Evolutionary conservation across 2,329 filamentous ascomycete genomes (phyloP), one percentile per base, ranked within the genome.

Genomic region (Tolypocladium endophyticum): DNA sequence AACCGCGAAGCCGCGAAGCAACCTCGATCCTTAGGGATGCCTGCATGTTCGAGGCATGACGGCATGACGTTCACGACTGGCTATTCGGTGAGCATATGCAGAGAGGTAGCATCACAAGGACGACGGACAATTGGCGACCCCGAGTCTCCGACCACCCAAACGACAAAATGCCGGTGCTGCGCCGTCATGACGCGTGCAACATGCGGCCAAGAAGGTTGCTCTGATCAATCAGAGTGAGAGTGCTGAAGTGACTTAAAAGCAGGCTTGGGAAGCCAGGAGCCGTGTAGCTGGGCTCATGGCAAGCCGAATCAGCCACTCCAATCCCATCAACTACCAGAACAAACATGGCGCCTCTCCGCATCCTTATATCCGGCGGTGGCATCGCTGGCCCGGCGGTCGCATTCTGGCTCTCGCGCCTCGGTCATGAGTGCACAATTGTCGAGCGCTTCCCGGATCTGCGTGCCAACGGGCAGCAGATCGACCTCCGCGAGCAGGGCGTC

Each of bases 301-400:
- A 4, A 20, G 25, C 20, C 25, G 16, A 30, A 30, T 2, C 5
- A 12, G 4, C 16, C 47, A 30, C 14, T 2, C 2, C 47, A 30
- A 12, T 25, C 3, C 4, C 7, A 30, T 50, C 47, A 30, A 6
- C 16, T 16, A 50, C 11, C 5, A 18, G 47, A 16, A 30, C 25
- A 18, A 14, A n/a, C n/a, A 70, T 72, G 68, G 60, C 68, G 39
- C 67, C 69, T 18, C 64, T 79, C 59, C 78, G 71, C 65, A 67
- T 83, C 52, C 77, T 83, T 61, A 79, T 83, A 61, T 70, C 73
- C 56, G 78, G 79, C 60, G 76, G 72, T 5, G 77, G 78, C 60
- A 71, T 80, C 38, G 74, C 74, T 28, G 79, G 78, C 5, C 75
- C 77, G 0, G 70, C 74, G 0, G 68, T 78, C 2, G 77, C 76